Base-by-base conservation (phyloP, 2,329 filamentous ascomycete genomes). In the Alternaria ventricosa region DNA sequence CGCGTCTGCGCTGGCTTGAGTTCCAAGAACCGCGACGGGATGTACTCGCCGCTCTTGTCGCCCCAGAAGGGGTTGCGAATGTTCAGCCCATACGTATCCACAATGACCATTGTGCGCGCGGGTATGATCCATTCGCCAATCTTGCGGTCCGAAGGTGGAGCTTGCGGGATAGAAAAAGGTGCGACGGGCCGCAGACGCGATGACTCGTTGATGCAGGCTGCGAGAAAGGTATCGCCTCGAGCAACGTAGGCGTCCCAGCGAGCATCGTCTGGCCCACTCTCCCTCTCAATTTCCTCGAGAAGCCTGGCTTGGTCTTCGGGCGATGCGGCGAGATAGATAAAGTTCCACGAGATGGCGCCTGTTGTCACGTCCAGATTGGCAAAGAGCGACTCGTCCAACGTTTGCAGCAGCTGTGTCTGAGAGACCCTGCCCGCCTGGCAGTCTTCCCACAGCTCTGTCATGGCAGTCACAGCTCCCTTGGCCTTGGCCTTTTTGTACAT, bases 331-430 rank as follows among this genome's bases (percentile, higher is more conserved):
- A 85, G 70, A 43, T 82, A 80, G 1, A 84, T 67, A 0, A 82
- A 60, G 44, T 76, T 80, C 82, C 83, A 85, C 0, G 80, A 80
- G 0, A 84, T 59, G 2, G 68, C 81, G 13, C 81, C 79, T 2
- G 76, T 77, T 0, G 82, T 84, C 5, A 85, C 83, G 56, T 85
- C 83, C 1, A 85, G 73, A 62, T 85, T 85, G 6, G 82, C 83
- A 60, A 78, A 85, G 0, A 85, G 75, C 20, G 76, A 75, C 65
- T 85, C 83, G 61, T 85, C 82, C 4, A 85, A 61, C 0, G 83
- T 84, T 36, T 83, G 83, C 0, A 80, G 46, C 8, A 67, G 5
- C 36, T 61, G 7, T 30, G 44, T 46, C 44, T 23, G 44, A 46
- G 22, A 20, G n/a, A 60, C 30, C 41, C 33, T 53, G n/a, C 28